Conservation (phyloP, 1,284 basidiomycete species). For the Rhodofomes roseus region DNA sequence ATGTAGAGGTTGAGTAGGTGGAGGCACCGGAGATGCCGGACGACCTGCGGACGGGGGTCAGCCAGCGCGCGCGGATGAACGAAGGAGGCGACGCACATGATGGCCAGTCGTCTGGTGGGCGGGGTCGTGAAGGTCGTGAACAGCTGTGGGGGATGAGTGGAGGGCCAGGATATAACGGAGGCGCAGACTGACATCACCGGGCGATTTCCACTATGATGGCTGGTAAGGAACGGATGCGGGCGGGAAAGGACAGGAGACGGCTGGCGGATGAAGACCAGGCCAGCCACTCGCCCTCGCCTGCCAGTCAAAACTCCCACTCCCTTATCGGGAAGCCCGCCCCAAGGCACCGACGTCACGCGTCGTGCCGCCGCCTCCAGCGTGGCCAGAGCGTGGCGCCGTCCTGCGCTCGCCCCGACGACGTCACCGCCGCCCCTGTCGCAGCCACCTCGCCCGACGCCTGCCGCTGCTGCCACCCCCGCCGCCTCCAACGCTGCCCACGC, state of each 20-base stretch:
- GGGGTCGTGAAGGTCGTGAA: background rate
- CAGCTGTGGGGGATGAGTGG: background rate
- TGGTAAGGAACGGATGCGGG: background rate
- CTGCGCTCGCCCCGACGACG: background rate
- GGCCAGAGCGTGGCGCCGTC: background rate
- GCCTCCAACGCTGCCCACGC: background rate
- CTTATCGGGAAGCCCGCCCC: background rate
- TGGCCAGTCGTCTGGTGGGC: background rate
- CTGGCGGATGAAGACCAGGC: too few relatives aligned
- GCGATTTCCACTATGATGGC: background rate
- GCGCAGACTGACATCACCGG: background rate
- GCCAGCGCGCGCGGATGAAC: background rate
- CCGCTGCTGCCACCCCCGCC: background rate
- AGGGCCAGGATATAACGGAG: background rate
- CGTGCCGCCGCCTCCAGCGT: background rate
- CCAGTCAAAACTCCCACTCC: background rate
- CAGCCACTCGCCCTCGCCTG: background rate
- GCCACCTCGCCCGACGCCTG: background rate
- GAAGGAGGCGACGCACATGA: background rate
- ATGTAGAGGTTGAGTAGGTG: conserved; percentile 45
- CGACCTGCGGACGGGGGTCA: background rate
- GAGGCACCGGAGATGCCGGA: conserved; percentile 18
- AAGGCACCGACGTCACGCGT: conserved; percentile 6
- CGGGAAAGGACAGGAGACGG: background rate
- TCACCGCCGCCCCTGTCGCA: background rate